phyloP scores from a whole-genome alignment of 768 basidiomycete species.

The Mycena polygramma region DNA sequence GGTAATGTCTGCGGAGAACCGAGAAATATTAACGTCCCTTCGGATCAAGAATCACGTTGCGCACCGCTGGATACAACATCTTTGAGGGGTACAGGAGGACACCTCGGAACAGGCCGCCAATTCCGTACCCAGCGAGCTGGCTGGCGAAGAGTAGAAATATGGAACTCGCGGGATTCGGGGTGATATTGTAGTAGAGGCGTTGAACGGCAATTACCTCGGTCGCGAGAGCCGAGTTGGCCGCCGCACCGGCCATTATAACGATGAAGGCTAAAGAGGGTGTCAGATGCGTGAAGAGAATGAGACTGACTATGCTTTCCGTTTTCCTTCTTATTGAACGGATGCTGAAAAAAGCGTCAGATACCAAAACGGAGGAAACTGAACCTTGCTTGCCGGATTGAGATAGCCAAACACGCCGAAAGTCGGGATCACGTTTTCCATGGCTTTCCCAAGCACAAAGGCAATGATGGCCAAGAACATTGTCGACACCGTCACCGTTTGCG shows the following conservation, averaged over 20 bases:
- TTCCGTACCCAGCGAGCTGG: conserved; percentile 60
- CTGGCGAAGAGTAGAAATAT: conserved; percentile 54
- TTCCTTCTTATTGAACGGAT: conserved; percentile 72
- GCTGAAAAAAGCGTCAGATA: conserved; percentile 46
- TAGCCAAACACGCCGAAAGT: conserved; percentile 58
- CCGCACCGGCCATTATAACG: conserved; percentile 69
- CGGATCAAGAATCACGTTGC: no score
- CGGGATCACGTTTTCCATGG: conserved; percentile 62
- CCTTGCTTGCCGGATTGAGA: conserved; percentile 64
- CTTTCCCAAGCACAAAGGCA: conserved; percentile 63
- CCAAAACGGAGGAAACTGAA: not conserved
- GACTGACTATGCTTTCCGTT: conserved; percentile 41
- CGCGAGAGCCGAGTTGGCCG: conserved; percentile 65
- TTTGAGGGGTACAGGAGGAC: conserved; percentile 66
- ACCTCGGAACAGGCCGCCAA: conserved; percentile 68
- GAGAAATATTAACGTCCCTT: no score
- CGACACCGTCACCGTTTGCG: conserved; percentile 66
- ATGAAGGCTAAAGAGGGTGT: conserved; percentile 54
- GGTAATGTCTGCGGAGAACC: conserved; percentile 44
- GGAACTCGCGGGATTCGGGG: conserved; percentile 58
- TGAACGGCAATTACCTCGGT: conserved; percentile 70
- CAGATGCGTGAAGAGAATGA: no score
- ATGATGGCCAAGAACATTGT: conserved; percentile 68
- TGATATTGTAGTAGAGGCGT: conserved; percentile 66
- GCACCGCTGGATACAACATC: conserved; percentile 62